Conservation (phyloP, 441 rosid species). For the Pelargonium cotyledonis region DNA sequence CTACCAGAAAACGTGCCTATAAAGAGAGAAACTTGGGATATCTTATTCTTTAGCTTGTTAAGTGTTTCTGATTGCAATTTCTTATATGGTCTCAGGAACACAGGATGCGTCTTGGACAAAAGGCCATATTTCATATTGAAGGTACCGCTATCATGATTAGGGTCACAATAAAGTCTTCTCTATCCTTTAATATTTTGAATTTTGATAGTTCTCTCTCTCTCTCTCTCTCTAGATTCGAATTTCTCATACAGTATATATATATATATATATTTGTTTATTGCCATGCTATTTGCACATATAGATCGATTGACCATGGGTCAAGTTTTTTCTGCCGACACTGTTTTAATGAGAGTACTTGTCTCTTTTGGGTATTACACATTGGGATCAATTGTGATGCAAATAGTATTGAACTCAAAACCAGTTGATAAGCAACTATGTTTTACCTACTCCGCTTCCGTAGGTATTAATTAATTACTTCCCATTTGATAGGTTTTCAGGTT, state of each 20-base stretch:
- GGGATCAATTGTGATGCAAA: not conserved
- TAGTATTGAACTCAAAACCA: not conserved
- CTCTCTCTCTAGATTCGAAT: not conserved
- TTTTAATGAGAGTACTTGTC: not conserved
- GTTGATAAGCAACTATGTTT: too few relatives aligned
- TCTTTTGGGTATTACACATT: not conserved
- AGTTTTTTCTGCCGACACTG: not conserved
- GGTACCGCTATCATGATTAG: conserved; percentile 35
- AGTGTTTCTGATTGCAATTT: not conserved
- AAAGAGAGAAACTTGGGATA: not conserved
- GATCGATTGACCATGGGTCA: not conserved
- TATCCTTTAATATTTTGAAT: not conserved
- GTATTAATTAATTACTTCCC: too few relatives aligned
- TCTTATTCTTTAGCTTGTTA: not conserved
- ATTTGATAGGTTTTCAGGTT: too few relatives aligned
- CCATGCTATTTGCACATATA: not conserved
- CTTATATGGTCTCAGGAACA: conserved; percentile 53
- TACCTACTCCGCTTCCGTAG: too few relatives aligned
- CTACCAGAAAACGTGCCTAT: not conserved
- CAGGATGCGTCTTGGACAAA: conserved; percentile 81
- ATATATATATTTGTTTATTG: not conserved
- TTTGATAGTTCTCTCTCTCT: not conserved
- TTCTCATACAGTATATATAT: not conserved
- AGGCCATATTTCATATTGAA: conserved; percentile 93
- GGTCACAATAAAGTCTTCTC: not conserved